phyloP scores from a whole-genome alignment of 1,139 yeast genomes.

The Candida sanyaensis region DNA sequence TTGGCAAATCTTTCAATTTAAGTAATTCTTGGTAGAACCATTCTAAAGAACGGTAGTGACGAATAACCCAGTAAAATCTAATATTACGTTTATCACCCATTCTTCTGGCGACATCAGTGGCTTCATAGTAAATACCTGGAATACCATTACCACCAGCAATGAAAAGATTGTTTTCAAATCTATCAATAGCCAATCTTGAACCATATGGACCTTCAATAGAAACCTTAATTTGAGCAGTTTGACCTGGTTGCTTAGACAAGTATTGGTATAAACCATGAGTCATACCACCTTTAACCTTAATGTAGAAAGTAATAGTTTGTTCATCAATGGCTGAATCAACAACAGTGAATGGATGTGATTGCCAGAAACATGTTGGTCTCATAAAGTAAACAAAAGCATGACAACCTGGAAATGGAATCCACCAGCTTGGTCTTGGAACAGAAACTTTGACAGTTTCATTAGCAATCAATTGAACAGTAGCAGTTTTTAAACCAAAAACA shows the following conservation, averaged over 20 bases:
- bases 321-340: conserved; percentile 34
- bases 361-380: conserved; percentile 50
- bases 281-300: conserved; percentile 47
- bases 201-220: conserved; percentile 49
- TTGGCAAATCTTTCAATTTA: conserved; percentile 22
- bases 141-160: conserved; percentile 77
- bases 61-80: conserved; percentile 38
- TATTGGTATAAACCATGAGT: conserved; percentile 42
- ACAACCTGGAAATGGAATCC: conserved; percentile 44
- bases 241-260: conserved; percentile 50
- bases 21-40: conserved; percentile 52
- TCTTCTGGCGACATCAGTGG: conserved; percentile 24
- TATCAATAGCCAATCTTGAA: conserved; percentile 31
- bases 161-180: conserved; percentile 55
- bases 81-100: conserved; percentile 16
- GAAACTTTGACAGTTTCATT: conserved; percentile 46
- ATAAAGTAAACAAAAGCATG: conserved; percentile 43
- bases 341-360: conserved; percentile 59
- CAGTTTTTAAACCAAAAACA: conserved; percentile 50
- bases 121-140: conserved; percentile 49
- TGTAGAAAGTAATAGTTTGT: conserved; percentile 34
- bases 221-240: conserved; percentile 33
- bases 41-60: conserved; percentile 45
- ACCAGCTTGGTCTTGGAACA: conserved; percentile 34
- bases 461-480: conserved; percentile 49